Base-by-base conservation (phyloP, 2,329 filamentous ascomycete genomes). In the Cercospora brassicicola region DNA sequence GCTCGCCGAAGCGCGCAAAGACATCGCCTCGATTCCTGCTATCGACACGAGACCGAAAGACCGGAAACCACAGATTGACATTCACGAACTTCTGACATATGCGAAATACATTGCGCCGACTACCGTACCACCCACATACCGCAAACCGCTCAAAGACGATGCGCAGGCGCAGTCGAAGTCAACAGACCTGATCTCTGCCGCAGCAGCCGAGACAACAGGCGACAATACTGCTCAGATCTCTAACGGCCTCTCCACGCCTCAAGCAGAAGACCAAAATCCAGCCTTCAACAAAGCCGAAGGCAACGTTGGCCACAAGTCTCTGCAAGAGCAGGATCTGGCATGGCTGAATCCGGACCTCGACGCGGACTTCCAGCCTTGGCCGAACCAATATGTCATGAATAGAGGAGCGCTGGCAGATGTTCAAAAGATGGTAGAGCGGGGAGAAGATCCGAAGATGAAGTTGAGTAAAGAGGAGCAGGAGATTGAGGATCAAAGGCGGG, bases 61-160 rank as follows among this genome's bases (percentile, higher is more conserved):
- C 2, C 71, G 87, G 4, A 77, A 83, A n/a, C 68, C 78, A 5
- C 78, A 82, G 23, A 82, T 95, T 60, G 86, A 86, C 3, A 92
- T 93, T 76, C 85, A 88, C 55, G 90, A 94, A 72, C 87, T 96
- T 0, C 88, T 96, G 23, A 85, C 84, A 69, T 95, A 92, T 77
- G 92, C 92, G 23, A 90, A 90, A 53, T 89, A 90, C 71, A 95
- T 96, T 76, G 91, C 89, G 78, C 91, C 89, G 77, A 93, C 90
- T 71, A 94, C 92, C 0, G 85, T 93, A 11, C 91, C 92, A 0
- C 89, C 89, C 0, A 87, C 87, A 2, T 82, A 79, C 73, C 75
- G 76, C 67, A 73, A 71, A 67, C 69, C 69, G 4, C 56, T 71
- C 11, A 67, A 72, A 57, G 72, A 71, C 26, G 56, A 67, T 15